Conservation (phyloP, 2,329 filamentous ascomycete species). For the Corinectria fuckeliana region DNA sequence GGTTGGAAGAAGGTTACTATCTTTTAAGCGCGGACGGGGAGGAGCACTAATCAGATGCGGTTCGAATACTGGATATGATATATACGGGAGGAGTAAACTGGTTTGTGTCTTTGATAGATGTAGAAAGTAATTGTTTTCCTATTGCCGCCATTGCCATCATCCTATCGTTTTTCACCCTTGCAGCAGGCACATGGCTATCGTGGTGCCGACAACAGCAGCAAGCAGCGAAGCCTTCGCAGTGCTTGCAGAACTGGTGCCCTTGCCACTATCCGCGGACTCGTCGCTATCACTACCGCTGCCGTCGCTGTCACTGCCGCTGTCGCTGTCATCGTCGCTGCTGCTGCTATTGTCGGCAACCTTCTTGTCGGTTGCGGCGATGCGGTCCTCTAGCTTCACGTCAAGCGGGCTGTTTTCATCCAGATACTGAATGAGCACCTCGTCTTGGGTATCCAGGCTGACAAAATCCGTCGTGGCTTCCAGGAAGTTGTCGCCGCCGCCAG, state of each 20-base stretch:
- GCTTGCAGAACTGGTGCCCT: constrained; percentile 14
- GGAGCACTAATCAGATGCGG: constrained; percentile 18
- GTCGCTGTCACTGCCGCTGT: not conserved
- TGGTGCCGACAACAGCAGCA: constrained; percentile 19
- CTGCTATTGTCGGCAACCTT: not conserved
- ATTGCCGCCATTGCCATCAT: not conserved
- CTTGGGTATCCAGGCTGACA: constrained; percentile 57
- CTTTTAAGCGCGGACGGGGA: not conserved
- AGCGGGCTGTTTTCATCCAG: constrained; percentile 57
- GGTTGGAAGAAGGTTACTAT: constrained; percentile 20
- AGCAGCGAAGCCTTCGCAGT: constrained; percentile 14
- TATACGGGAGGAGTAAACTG: not conserved
- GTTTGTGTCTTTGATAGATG: not conserved
- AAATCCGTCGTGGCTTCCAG: constrained; percentile 49
- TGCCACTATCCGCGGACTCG: constrained; percentile 9
- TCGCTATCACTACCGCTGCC: not conserved
- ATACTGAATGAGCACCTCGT: constrained; percentile 60
- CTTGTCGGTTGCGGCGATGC: constrained; percentile 36
- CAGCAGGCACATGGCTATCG: constrained; percentile 25
- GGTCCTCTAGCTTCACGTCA: constrained; percentile 54
- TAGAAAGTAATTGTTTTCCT: not conserved
- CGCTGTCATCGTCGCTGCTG: not conserved
- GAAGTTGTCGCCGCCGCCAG: constrained; percentile 69
- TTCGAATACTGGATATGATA: not conserved
- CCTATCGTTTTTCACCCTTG: constrained; percentile 18